Evolutionary conservation across 2,329 filamentous ascomycete species (phyloP), one percentile per base, ranked within the genome.

Genomic region (Madurella mycetomatis): DNA sequence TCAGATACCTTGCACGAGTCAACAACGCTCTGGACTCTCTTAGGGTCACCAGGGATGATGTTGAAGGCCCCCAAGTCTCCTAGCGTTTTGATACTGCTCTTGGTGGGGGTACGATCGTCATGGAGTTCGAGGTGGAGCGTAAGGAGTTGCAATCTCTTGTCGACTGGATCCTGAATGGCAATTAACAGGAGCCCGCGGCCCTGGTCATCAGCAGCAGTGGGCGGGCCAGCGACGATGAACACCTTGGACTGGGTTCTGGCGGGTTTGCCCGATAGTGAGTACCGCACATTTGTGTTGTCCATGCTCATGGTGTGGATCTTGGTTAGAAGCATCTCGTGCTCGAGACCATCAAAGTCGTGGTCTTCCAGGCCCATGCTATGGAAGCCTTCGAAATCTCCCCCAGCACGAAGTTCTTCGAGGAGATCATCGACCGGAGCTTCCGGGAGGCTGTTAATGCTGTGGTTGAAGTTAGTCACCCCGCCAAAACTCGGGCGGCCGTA

Each of bases 1-100:
- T 92, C 87, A 4, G 78, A 75, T 42, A 92, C 69, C 62, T 84
- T 87, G 69, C 86, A 89, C 7, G 86, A 87, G 70, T 91, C 88
- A 25, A 85, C 78, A 15, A 92, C 83, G 58, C 83, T 84, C 53
- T 86, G 78, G 9, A 83, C 83, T 63, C 84, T 80, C 49, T 80
- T 76, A 32, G 79, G 71, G 47, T 82, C 76, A 1, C 78, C 74
- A 34, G 72, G 74, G 0, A 69, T 70, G 31, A 84, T 70, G 30
- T 71, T 71, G 16, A 73, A 71, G 25, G 71, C 71, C 42, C 71
- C 68, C 5, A 70, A 59, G 2, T 70, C 61, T 12, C 67, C 47
- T 12, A 63, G 58, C 1, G 50, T 49, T 60, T 66, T 57, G 52
- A 41, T 11, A 18, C 66, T 43, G 62, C 52, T 59, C 30, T 62